A percentile compares a stretch with the other conserved stretches of the same genome.
These are phyloP conservation scores for Phyllosticta capitalensis DNA, from an alignment of 2,329 filamentous ascomycete species.

Conservation along the genomic window DNA sequence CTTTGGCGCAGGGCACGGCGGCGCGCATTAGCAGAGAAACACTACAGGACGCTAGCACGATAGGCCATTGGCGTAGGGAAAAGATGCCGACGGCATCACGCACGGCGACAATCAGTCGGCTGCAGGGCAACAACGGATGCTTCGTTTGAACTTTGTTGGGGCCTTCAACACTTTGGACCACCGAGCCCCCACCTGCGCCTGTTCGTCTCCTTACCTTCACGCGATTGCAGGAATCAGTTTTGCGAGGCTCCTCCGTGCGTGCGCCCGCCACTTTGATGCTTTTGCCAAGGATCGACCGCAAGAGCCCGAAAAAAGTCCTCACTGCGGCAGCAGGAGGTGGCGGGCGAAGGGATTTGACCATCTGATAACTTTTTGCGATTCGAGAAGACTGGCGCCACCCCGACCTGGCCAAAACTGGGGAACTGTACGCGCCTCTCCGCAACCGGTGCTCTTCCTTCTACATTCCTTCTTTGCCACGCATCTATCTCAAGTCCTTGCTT, in stretches of 20 bases:
- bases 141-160: constrained; percentile 6
- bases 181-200: background rate
- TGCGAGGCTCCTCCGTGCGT: background rate
- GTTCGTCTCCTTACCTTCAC: constrained; percentile 10
- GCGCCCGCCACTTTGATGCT: background rate
- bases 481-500: background rate
- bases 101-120: background rate
- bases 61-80: background rate
- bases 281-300: background rate
- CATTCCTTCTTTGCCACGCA: background rate
- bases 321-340: background rate
- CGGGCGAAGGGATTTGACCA: background rate
- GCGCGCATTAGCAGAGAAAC: background rate
- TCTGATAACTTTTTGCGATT: background rate
- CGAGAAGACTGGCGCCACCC: background rate
- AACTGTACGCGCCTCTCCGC: background rate
- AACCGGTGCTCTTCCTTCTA: background rate
- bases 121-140: background rate
- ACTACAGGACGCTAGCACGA: background rate
- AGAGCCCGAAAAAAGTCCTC: background rate
- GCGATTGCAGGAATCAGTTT: background rate
- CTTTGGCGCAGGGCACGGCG: constrained; percentile 3
- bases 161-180: constrained; percentile 9
- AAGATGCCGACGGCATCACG: background rate
- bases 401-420: background rate